Base-by-base conservation (phyloP, 148 eudicot species). In the Selenicereus undatus region DNA sequence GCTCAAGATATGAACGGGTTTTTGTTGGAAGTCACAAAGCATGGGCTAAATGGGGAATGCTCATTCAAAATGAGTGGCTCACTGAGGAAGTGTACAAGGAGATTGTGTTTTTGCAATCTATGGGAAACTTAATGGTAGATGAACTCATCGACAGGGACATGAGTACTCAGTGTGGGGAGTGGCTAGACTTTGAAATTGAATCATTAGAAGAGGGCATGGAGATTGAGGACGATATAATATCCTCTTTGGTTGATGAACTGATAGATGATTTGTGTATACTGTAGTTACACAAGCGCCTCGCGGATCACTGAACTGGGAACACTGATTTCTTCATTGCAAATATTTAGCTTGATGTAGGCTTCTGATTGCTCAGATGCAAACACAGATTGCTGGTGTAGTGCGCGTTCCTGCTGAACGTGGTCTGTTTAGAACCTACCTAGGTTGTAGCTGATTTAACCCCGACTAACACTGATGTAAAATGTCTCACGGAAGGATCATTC, bases 81-180 rank as follows among this genome's bases (percentile, higher is more conserved):
- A 93, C 97, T 9, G 94, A 88, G 75, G 98, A 90, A 79, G 82
- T 93, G 66, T 90, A 79, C 50, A 89, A 83, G 80, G 98, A 92
- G 71, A 86, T 96, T 52, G 71, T 86, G 21, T 64, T 88, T 75
- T 88, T 88, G 93, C 87, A 82, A 65, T 84, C 86, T 81, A 86
- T 87, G 89, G 93, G 88, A 71, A 92, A 88, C 50, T 75, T 93
- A 79, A 82, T 88, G 91, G 90, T 91, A 65, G 98, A 93, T 81
- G 99, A 96, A 83, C 87, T 93, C 43, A 92, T 96, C 72, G 92
- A 96, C 78, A 89, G 82, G 83, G 98, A 96, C 71, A 93, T 96
- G 99, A 89, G 95, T 82, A 87, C 82, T 52, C 86, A 87, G 75
- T 71, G 60, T 21, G 97, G 99, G 71, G 90, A 87, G 82, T 96